phyloP scores from a whole-genome alignment of 139 green algal genomes.

The Trebouxia sp. region DNA sequence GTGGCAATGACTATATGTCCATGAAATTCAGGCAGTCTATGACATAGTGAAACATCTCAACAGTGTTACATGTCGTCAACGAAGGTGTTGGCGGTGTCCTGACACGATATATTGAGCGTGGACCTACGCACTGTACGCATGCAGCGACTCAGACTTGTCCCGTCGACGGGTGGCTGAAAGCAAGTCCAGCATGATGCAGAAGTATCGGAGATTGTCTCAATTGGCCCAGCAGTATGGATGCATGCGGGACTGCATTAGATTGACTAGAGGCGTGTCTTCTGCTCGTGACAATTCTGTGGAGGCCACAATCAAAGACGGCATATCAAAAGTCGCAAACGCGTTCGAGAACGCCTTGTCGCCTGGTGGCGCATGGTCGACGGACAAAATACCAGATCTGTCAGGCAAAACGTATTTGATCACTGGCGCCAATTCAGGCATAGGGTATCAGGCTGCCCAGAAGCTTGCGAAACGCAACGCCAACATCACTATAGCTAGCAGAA shows the following conservation, averaged over 20 bases:
- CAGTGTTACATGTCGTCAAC: too few relatives aligned
- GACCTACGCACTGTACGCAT: too few relatives aligned
- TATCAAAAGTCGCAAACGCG: not conserved
- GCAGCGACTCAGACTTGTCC: too few relatives aligned
- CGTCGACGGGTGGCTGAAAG: too few relatives aligned
- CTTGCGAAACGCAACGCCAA: not conserved
- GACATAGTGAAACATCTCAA: too few relatives aligned
- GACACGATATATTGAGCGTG: too few relatives aligned
- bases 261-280: too few relatives aligned
- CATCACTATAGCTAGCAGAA: constrained; percentile 3
- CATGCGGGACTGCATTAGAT: too few relatives aligned
- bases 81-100: too few relatives aligned
- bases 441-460: constrained; percentile 14
- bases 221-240: not conserved
- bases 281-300: not conserved
- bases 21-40: too few relatives aligned
- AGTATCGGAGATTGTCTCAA: not conserved
- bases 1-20: too few relatives aligned
- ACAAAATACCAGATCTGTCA: constrained; percentile 23
- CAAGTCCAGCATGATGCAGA: not conserved
- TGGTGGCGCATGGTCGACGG: not conserved
- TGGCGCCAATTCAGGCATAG: constrained; percentile 23
- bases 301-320: not conserved
- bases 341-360: not conserved
- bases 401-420: constrained; percentile 20